Base-by-base conservation (phyloP, 208 protist species). In the Leishmania lainsoni region DNA sequence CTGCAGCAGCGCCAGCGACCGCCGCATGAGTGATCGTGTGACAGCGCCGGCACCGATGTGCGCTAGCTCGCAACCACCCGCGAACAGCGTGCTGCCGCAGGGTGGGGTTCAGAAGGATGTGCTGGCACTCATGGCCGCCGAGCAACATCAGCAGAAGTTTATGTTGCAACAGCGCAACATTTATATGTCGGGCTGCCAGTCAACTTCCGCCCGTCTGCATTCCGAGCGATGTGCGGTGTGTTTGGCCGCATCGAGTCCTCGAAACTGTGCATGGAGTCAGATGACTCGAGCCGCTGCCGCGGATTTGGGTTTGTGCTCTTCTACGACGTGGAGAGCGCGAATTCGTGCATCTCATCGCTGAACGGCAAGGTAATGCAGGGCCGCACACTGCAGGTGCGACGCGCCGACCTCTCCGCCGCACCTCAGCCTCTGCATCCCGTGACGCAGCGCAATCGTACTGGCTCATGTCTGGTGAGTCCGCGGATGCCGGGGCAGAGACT, bases 261-360 rank as follows among this genome's bases (percentile, higher is more conserved):
- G 22, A 91, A 92, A 81, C 80, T 93, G 52, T 91, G 89, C 83
- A 85, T 91, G 79, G 87, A 91, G 71, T 4, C 85, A 61, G 72
- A 88, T 66, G 61, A 91, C 86, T 81, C 76, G 4, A 84, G 81
- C 29, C 86, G 81, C 3, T 88, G 87, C 54, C 81, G 81, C 42
- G 88, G 91, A 51, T 94, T 93, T 59, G 91, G 91, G 32, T 94
- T 94, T 61, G 89, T 89, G 76, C 89, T 94, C 17, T 94, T 92
- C 79, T 84, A 84, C 42, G 76, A 86, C 17, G 84, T 87, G 39
- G 91, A 80, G 22, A 87, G 80, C 76, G 91, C 91, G n/a, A 80
- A 69, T 29, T 76, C 81, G 42, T 94, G 91, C 89, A 93, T 94
- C 63, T 58, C 81, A 9, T 78, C 81, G 0, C 70, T 94, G 45